Conservation (phyloP, 148 eudicot species). For the Limonium bicolor region DNA sequence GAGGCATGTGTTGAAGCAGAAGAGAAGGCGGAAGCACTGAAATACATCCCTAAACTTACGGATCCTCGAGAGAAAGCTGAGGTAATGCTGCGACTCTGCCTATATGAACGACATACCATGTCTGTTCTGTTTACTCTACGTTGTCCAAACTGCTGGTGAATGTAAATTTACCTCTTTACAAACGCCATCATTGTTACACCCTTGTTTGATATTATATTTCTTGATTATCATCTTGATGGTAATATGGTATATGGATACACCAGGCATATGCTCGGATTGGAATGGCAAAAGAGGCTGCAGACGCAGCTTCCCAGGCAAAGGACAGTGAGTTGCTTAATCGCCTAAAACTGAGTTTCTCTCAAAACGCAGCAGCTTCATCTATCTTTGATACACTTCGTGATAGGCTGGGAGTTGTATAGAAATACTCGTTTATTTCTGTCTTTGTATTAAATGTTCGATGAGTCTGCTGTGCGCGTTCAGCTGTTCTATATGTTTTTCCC, state of each 20-base stretch:
- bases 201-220: not conserved
- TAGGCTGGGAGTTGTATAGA: constrained; percentile 54
- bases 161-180: not conserved
- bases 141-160: not conserved
- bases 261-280: constrained; percentile 96
- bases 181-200: no score
- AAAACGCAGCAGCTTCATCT: constrained; percentile 72
- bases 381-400: constrained; percentile 72
- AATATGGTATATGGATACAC: constrained; percentile 4
- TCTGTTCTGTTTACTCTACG: not conserved
- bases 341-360: constrained; percentile 54
- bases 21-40: constrained; percentile 81
- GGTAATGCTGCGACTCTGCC: no score
- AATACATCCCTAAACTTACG: constrained; percentile 76
- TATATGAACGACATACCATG: no score
- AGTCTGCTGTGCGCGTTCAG: no score
- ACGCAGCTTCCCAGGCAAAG: constrained; percentile 83
- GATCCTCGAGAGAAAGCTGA: constrained; percentile 78
- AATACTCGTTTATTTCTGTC: no score
- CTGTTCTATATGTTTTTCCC: no score
- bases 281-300: constrained; percentile 97
- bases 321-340: constrained; percentile 80
- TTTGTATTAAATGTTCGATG: no score
- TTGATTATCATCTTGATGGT: not conserved
- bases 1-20: constrained; percentile 94